Evolutionary conservation across 164 flowering plant genomes (phyloP), one percentile per base, ranked within the genome.

Genomic region (Vitis vinifera): DNA sequence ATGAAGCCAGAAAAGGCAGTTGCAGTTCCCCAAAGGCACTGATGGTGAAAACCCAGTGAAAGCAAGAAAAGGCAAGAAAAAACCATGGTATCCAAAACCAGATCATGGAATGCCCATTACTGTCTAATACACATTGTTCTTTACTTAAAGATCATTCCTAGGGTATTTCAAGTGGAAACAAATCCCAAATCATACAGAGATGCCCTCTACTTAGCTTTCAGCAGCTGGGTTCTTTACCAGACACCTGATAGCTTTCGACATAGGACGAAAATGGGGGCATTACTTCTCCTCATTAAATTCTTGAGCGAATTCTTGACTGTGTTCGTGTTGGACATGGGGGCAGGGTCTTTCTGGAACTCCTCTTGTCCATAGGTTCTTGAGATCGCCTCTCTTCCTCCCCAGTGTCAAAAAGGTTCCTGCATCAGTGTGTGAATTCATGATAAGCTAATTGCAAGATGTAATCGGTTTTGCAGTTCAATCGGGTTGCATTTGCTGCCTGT

Each of bases 271-370:
- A 16, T 9, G 2, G 14, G 9, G 4, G 14, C 56, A 14, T 62
- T n/a, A 68, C 29, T 75, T 63, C 13, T 67, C 75, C 12, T 70
- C 69, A 37, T 59, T 71, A 29, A 70, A 63, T 66, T 82, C 81
- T 12, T 80, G 73, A 17, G 67, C 55, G 30, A 70, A 63, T 66
- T 82, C 81, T 12, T 80, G 73, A 29, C 65, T 57, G 30, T 78
- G 77, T 62, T 83, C 76, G 63, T 82, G 93, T 30, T 71, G 91
- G 63, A 84, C 14, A 78, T 93, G 98, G 0, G 90, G 86, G 81
- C 98, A 93, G 2, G 77, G 69, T 66, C 92, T 81, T 47, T 80
- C 81, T 12, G 94, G 92, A 73, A 86, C 91, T 67, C 98, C 98
- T 31, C 69, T 84, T 7, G 81, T 79, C 97, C 94, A 93, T 52